Conservation (phyloP, 1,284 basidiomycete genomes). For the Ganoderma resinaceum region DNA sequence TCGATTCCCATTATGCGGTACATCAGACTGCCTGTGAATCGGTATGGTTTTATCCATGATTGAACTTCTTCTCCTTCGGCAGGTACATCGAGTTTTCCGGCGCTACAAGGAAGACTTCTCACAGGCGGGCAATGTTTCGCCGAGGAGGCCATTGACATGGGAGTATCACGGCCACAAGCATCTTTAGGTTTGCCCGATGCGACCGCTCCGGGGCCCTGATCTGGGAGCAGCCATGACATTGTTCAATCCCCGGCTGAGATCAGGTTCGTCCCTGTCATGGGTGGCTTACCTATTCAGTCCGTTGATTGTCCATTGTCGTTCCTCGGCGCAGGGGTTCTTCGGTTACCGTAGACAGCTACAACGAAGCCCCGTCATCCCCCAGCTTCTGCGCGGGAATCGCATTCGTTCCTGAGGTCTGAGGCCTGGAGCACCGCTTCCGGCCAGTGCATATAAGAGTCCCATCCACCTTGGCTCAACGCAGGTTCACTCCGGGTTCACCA, state of each 20-base stretch:
- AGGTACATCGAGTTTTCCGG: not conserved
- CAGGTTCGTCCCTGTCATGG: not conserved
- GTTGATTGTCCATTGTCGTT: not conserved
- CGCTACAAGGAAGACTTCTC: not conserved
- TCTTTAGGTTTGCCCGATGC: not conserved
- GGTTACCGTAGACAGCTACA: not conserved
- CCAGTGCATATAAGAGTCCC: not conserved
- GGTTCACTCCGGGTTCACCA: not conserved
- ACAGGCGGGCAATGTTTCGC: not conserved
- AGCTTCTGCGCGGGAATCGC: slow-evolving; percentile 1
- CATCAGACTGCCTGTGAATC: not conserved
- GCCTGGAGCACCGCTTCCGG: not conserved
- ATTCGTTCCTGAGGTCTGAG: not conserved
- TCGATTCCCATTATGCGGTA: not conserved
- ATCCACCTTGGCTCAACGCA: not conserved
- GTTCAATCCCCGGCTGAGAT: not conserved
- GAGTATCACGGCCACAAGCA: not conserved
- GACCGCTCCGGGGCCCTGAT: not conserved
- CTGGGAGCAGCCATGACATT: not conserved
- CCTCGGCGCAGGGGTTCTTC: not conserved
- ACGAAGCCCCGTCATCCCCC: not conserved
- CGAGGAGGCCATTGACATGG: slow-evolving; percentile 4
- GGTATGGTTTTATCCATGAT: not conserved
- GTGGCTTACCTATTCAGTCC: not conserved
- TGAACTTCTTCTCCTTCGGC: not conserved